These are phyloP conservation scores for Geotrichum siamense DNA, from an alignment of 1,139 yeast genomes.

Conservation along the genomic window DNA sequence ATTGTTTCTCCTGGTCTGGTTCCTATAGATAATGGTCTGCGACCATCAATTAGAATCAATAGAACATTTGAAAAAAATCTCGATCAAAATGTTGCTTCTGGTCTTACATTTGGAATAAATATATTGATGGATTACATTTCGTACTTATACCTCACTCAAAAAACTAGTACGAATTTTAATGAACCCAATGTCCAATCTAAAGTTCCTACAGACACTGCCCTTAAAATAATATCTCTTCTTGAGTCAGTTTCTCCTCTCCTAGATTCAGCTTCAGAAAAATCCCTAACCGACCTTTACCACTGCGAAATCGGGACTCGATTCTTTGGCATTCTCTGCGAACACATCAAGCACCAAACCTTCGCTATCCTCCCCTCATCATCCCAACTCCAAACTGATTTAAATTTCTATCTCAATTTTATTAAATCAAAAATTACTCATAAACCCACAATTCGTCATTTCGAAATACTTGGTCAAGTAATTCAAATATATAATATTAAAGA, in stretches of 20 bases:
- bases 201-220: not conserved
- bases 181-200: not conserved
- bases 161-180: constrained; percentile 45
- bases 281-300: constrained; percentile 84
- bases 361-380: constrained; percentile 74
- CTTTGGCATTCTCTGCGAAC: constrained; percentile 67
- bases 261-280: constrained; percentile 66
- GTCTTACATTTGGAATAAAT: constrained; percentile 82
- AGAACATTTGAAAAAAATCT: constrained; percentile 70
- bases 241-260: constrained; percentile 68
- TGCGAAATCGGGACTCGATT: constrained; percentile 90
- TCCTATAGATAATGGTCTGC: constrained; percentile 66
- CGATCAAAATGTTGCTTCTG: constrained; percentile 87
- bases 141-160: constrained; percentile 44
- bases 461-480: constrained; percentile 75
- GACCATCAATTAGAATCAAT: constrained; percentile 73
- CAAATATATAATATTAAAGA: constrained; percentile 76
- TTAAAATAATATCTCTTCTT: constrained; percentile 48
- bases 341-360: constrained; percentile 50
- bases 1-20: constrained; percentile 54
- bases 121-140: constrained; percentile 74
- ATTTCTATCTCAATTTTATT: constrained; percentile 69
- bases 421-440: constrained; percentile 55
- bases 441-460: constrained; percentile 67
- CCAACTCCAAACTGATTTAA: constrained; percentile 53